A percentile compares a stretch with the other conserved stretches of the same genome.
Evolutionary conservation across 1,284 basidiomycete species (phyloP).

Genomic region (Ustilago vetiveriae): DNA sequence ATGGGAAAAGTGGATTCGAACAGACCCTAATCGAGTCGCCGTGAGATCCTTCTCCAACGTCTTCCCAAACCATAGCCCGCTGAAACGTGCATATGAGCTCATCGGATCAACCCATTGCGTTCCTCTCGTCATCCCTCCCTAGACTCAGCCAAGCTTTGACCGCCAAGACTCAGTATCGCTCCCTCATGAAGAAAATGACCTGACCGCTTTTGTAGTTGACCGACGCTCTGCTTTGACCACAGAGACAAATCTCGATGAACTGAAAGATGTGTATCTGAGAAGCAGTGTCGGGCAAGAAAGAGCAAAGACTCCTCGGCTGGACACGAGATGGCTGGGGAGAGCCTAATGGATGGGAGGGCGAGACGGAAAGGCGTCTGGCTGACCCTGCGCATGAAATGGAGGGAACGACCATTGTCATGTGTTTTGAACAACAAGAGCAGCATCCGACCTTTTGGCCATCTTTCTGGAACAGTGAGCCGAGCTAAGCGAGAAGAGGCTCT

Average conservation of each 20-base stretch:
- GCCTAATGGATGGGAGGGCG: constrained; percentile 1
- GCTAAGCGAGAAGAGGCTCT: constrained; percentile 1
- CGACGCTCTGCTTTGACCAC: too few relatives aligned
- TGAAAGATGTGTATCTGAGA: too few relatives aligned
- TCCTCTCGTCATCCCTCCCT: neutral
- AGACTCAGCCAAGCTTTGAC: neutral
- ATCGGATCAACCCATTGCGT: constrained; percentile 1
- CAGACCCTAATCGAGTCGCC: constrained; percentile 32
- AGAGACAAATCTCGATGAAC: too few relatives aligned
- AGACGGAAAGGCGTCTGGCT: too few relatives aligned
- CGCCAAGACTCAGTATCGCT: constrained; percentile 8
- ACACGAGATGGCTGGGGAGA: too few relatives aligned
- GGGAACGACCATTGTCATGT: constrained; percentile 29
- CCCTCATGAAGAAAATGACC: too few relatives aligned
- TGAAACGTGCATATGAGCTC: constrained; percentile 6
- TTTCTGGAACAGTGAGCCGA: neutral
- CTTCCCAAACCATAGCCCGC: constrained; percentile 1
- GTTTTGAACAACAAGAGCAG: constrained; percentile 24
- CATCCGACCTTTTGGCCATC: too few relatives aligned
- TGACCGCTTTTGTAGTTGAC: too few relatives aligned
- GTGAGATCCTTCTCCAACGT: constrained; percentile 38
- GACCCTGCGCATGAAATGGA: constrained; percentile 13
- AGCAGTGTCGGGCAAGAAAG: neutral
- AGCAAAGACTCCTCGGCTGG: too few relatives aligned
- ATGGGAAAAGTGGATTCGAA: neutral